Evolutionary conservation across 2,329 filamentous ascomycete species (phyloP).

Genomic region (Helminthosporium solani): DNA sequence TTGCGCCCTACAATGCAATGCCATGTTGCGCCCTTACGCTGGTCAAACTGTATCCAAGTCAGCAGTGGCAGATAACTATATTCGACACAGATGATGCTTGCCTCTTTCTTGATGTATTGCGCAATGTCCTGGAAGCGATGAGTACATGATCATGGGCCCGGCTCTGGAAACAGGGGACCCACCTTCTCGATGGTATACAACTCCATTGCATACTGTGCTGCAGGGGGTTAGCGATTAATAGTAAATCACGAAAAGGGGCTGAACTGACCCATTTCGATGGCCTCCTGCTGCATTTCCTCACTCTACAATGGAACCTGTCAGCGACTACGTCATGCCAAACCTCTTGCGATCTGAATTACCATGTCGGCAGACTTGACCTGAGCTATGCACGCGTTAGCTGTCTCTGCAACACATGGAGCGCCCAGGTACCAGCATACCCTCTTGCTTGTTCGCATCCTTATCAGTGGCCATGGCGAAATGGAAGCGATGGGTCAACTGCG

Average conservation of each 20-base stretch:
- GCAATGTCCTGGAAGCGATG: conserved; percentile 74
- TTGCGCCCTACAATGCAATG: conserved; percentile 98
- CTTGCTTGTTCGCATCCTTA: conserved; percentile 53
- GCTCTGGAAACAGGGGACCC: conserved; percentile 5
- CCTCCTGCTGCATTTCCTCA: conserved; percentile 96
- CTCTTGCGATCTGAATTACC: conserved; percentile 58
- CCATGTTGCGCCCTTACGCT: conserved; percentile 96
- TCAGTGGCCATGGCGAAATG: conserved; percentile 41
- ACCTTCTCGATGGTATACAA: conserved; percentile 74
- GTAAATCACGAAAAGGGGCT: conserved; percentile 5
- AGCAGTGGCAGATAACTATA: conserved; percentile 12
- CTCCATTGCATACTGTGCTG: conserved; percentile 70
- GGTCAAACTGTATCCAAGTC: conserved; percentile 71
- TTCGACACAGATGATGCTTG: conserved; percentile 39
- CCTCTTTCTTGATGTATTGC: conserved; percentile 92
- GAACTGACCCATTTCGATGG: conserved; percentile 85
- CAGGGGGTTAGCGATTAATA: conserved; percentile 24
- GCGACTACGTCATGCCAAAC: not conserved
- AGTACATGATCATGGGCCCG: not conserved
- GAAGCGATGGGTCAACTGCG: conserved; percentile 1
- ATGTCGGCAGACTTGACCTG: conserved; percentile 99
- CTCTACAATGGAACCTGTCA: conserved; percentile 58
- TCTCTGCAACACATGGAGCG: conserved; percentile 4
- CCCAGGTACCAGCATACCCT: conserved; percentile 47
- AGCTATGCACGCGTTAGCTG: conserved; percentile 57